Conservation (phyloP, 495 filamentous ascomycete genomes). For the Neurospora sp. region DNA sequence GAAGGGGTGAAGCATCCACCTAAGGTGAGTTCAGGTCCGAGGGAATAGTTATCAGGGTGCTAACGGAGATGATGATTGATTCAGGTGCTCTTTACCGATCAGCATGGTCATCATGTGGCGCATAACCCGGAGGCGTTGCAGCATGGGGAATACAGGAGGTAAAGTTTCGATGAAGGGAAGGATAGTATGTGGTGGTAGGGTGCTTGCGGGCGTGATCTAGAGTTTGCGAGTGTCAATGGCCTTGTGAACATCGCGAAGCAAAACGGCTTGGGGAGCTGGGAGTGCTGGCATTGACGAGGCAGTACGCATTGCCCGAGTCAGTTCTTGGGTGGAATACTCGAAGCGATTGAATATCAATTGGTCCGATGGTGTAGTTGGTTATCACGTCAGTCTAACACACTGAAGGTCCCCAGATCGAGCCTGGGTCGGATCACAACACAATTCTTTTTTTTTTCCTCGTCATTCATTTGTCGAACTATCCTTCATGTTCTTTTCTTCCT, state of each 20-base stretch:
- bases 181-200: no score
- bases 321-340: fast-evolving
- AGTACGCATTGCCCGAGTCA: not conserved
- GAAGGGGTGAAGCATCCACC: slow-evolving; percentile 34
- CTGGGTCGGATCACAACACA: not conserved
- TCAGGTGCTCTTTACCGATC: slow-evolving; percentile 24
- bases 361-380: not conserved
- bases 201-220: no score
- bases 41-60: not conserved
- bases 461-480: not conserved
- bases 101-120: slow-evolving; percentile 28
- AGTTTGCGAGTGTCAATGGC: no score
- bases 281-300: no score
- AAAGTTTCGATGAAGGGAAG: not conserved
- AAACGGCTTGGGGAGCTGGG: no score
- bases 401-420: not conserved
- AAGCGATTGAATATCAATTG: fast-evolving
- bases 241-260: no score
- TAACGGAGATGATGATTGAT: not conserved
- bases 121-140: slow-evolving; percentile 26
- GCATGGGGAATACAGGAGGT: slow-evolving; percentile 3
- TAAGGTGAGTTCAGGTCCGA: slow-evolving; percentile 13
- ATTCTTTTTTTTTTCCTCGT: not conserved
- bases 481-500: not conserved
- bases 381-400: not conserved